Evolutionary conservation across 2,329 filamentous ascomycete genomes (phyloP), one percentile per base, ranked within the genome.

Genomic region (Rhexocercosporidium sp.): DNA sequence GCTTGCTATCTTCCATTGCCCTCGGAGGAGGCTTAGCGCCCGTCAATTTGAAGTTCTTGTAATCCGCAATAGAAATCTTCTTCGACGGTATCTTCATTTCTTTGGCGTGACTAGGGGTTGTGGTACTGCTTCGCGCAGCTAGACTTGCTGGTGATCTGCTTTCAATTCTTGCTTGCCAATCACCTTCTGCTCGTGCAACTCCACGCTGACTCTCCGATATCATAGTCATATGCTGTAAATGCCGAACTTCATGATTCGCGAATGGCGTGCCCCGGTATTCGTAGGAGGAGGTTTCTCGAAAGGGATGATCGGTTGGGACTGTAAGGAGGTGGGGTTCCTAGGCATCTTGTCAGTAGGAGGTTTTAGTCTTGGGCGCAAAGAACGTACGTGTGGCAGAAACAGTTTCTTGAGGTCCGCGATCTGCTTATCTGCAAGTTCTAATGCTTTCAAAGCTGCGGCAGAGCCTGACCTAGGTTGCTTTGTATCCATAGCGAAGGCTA

Each of bases 211-310:
- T 70, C 31, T 71, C 65, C 18, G 70, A 70, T 4, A 77, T 64
- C 51, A 77, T 66, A 0, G 76, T 78, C 71, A 77, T 74, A 54
- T 78, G 77, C 53, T 78, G 75, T 25, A 76, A 63, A 41, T 72
- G 62, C 59, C 69, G 71, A 31, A 76, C 72, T 59, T 78, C 77
- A 51, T 70, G 69, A 22, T 68, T 62, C 9, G 74, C 73, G 62
- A 77, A 77, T 20, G 74, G 74, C 3, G 71, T 75, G 31, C 71
- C 70, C 31, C 67, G 60, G 57, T 75, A 72, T 59, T 76, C 75
- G 69, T 75, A 69, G n/a, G 70, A 65, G 37, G 69, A 70, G 34
- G 66, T 62, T n/a, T 68, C 69, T 25, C 56, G 66, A 59, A 70
- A 73, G 3, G 72, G 71, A 16, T 72, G 61, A 34, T 67, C 66